These are phyloP conservation scores for Tetracentron sinense DNA, from an alignment of 164 flowering plant genomes.

Conservation along the genomic window DNA sequence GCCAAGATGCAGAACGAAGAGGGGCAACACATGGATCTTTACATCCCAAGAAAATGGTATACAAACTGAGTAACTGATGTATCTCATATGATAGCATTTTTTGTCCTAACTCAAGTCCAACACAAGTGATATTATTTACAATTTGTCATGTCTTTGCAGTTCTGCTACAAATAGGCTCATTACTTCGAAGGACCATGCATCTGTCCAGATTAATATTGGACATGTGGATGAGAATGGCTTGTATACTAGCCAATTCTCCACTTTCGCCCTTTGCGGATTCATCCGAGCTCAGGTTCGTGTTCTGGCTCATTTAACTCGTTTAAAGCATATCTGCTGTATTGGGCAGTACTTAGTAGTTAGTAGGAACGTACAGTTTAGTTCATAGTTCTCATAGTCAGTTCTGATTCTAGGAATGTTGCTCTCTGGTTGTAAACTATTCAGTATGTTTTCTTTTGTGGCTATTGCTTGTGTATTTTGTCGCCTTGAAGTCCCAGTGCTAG, in stretches of 20 bases:
- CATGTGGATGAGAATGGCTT: conserved; percentile 64
- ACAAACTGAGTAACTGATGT: background rate
- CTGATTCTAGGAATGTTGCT: no score
- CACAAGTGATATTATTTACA: background rate
- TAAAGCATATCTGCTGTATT: background rate
- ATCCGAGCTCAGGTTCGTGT: conserved; percentile 68
- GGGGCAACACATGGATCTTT: conserved; percentile 53
- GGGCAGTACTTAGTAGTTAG: no score
- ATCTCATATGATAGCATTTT: no score
- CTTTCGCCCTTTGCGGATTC: conserved; percentile 72
- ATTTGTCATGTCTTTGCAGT: conserved; percentile 28
- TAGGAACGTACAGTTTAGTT: no score
- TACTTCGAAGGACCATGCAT: conserved; percentile 80
- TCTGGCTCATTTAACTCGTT: conserved; percentile 1
- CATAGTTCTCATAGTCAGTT: no score
- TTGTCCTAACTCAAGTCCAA: background rate
- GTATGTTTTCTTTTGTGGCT: no score
- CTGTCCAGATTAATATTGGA: conserved; percentile 73
- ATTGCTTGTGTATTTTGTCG: no score
- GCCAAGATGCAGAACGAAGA: conserved; percentile 57
- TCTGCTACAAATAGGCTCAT: conserved; percentile 85
- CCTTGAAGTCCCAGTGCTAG: no score
- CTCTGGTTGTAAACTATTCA: no score
- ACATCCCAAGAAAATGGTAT: conserved; percentile 59
- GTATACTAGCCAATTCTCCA: conserved; percentile 54